Evolutionary conservation across 805 yeast species (phyloP), one percentile per base, ranked within the genome.

Genomic region (Scheffersomyces ergatensis): DNA sequence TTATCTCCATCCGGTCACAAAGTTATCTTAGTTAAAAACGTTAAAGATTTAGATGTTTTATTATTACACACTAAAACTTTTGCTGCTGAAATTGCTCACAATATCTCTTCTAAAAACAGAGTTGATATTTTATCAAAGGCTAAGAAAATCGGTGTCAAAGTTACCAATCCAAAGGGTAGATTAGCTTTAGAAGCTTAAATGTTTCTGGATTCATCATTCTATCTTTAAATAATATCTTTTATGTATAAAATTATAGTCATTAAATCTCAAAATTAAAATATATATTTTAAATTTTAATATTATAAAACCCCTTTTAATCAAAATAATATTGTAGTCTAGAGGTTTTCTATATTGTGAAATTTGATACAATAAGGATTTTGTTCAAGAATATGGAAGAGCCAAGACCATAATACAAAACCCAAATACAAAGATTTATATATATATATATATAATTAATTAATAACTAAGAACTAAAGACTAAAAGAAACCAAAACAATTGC

Each of bases 1-100:
- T 70, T 93, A 80, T 76, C 79, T 69, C 96, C 97, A 73, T 87
- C 96, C 54, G 99, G 99, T 72, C 96, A 88, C 95, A 95, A 89
- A 83, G 83, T 87, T 64, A 86, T 86, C 83, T 78, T 89, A 65
- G 97, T 93, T 63, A 81, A 85, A 72, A 93, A 93, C 88, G 65
- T 83, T 54, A 80, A 81, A 72, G 99, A 92, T 72, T 85, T 93
- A 74, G 99, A 95, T 72, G 84, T 88, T 60, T 82, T 93, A 71
- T 80, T 89, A 72, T 77, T 95, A 82, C 97, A 93, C 89, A 84
- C 96, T 78, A 89, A 86, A 82, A 79, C 96, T 63, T 93, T 88
- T 77, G 99, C 99, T 74, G 99, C 99, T 73, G 99, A 93, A 83
- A 93, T 93, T 66, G 96, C 98, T 63, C 97, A 89, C 90, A 88